These are phyloP conservation scores for Aspergillus tanneri DNA, from an alignment of 2,329 filamentous ascomycete species.

Conservation along the genomic window DNA sequence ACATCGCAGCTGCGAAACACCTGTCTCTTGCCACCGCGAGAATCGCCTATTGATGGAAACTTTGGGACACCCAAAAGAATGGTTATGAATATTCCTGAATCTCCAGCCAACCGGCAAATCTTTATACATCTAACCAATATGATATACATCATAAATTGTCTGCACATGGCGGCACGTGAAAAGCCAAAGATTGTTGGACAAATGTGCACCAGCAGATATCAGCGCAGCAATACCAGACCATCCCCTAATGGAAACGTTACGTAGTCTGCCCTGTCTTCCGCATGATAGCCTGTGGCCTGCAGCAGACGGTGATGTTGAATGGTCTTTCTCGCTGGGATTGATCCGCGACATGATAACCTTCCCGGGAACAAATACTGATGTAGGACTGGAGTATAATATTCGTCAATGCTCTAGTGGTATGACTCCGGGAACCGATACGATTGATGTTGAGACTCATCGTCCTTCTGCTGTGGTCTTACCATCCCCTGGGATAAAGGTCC, in stretches of 20 bases:
- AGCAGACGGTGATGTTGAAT: not conserved
- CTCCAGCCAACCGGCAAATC: too few relatives aligned
- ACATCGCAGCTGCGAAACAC: too few relatives aligned
- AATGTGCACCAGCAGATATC: not conserved
- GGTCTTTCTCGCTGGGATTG: not conserved
- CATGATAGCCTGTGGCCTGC: not conserved
- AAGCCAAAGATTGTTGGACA: not conserved
- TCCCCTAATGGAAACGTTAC: not conserved
- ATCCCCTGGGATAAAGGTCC: constrained; percentile 7
- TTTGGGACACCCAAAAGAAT: too few relatives aligned
- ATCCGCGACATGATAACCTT: not conserved
- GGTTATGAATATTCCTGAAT: too few relatives aligned
- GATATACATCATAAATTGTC: not conserved
- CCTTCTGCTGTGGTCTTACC: not conserved
- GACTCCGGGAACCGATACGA: not conserved
- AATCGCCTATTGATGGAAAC: too few relatives aligned
- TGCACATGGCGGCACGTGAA: too few relatives aligned
- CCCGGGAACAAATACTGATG: not conserved
- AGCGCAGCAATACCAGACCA: not conserved
- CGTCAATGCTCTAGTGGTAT: too few relatives aligned
- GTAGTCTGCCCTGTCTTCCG: not conserved
- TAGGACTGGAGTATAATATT: too few relatives aligned
- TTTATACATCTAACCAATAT: too few relatives aligned
- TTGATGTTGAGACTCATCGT: too few relatives aligned
- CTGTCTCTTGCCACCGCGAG: too few relatives aligned